Evolutionary conservation across 1,284 basidiomycete species (phyloP).

Genomic region (Tilletiopsis washingtonensis): DNA sequence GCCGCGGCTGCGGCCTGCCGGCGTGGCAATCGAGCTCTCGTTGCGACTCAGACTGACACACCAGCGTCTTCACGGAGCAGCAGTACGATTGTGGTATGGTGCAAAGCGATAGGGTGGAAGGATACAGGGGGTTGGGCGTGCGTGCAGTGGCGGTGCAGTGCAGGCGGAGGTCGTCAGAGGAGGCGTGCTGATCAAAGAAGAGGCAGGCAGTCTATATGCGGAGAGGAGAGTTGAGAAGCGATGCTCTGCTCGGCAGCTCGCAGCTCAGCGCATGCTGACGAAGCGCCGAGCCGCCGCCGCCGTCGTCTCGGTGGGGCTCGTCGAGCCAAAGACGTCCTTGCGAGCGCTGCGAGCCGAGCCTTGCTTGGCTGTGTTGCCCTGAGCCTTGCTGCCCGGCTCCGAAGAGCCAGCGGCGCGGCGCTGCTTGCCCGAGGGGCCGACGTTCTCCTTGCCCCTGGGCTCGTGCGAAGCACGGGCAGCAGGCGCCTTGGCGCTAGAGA

Average conservation of each 20-base stretch:
- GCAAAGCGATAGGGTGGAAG: background rate
- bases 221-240: background rate
- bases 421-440: background rate
- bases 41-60: no score
- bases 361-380: background rate
- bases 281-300: background rate
- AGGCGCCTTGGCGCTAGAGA: background rate
- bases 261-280: background rate
- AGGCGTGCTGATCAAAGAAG: background rate
- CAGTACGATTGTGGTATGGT: no score
- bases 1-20: no score
- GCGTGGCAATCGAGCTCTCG: no score
- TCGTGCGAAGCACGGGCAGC: background rate
- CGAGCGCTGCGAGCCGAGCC: background rate
- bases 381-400: background rate
- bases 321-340: background rate
- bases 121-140: no score
- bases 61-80: no score
- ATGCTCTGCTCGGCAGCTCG: background rate
- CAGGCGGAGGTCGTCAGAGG: no score
- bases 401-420: background rate
- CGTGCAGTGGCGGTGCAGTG: no score
- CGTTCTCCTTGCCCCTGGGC: background rate
- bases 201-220: background rate
- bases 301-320: background rate